These are phyloP conservation scores for Gnaphalium uliginosum DNA, from an alignment of 129 eudicot genomes.

Conservation along the genomic window DNA sequence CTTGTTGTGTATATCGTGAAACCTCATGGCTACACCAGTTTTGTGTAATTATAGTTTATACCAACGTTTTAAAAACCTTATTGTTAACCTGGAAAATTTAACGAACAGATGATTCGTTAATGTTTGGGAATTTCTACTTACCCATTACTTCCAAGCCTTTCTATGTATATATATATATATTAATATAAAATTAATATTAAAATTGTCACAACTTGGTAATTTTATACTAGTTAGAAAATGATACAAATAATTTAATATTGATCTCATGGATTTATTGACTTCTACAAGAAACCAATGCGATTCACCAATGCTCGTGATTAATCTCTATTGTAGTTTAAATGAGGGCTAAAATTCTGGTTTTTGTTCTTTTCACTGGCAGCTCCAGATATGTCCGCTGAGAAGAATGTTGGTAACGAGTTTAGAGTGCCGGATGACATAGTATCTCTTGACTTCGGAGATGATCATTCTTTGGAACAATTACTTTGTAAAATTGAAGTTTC, in stretches of 20 bases:
- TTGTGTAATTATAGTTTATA: not conserved
- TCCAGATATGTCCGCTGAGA: slow-evolving; percentile 31
- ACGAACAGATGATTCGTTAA: not conserved
- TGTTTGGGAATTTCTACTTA: not conserved
- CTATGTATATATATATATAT: too few relatives aligned
- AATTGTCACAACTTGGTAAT: not conserved
- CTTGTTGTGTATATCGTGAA: not conserved
- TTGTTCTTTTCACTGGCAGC: not conserved
- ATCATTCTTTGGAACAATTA: slow-evolving; percentile 51
- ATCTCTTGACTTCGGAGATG: slow-evolving; percentile 51
- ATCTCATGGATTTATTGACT: not conserved
- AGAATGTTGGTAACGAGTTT: slow-evolving; percentile 37
- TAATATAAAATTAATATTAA: too few relatives aligned
- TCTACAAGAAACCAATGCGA: not conserved
- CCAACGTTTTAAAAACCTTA: not conserved
- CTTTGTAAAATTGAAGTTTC: slow-evolving; percentile 55
- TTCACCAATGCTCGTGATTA: not conserved
- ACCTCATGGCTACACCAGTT: too few relatives aligned
- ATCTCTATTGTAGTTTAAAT: not conserved
- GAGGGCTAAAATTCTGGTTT: slow-evolving; percentile 5
- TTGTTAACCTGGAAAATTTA: not conserved
- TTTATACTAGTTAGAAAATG: not conserved
- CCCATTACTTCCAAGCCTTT: not conserved
- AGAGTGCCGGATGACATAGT: slow-evolving; percentile 38
- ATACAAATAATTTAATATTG: not conserved